Conservation (phyloP, 768 basidiomycete genomes). For the Naganishia randhawae region DNA sequence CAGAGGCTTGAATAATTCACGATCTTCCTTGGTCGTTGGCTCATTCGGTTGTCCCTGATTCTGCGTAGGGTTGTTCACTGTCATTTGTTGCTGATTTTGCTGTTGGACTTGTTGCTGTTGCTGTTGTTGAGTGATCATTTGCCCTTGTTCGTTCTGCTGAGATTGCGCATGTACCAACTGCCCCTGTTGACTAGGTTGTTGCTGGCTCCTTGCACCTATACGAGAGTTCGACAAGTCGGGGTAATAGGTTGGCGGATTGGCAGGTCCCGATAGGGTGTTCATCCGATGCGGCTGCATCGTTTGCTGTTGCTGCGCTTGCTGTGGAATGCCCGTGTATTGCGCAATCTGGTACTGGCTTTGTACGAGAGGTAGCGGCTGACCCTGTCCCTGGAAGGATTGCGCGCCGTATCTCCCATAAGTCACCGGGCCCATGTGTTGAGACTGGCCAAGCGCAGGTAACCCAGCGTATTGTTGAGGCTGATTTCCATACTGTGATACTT, state of each 20-base stretch:
- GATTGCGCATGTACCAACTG: slow-evolving; percentile 3
- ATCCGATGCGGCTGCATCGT: slow-evolving; percentile 15
- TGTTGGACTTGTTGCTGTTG: slow-evolving; percentile 12
- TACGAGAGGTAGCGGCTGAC: neutral
- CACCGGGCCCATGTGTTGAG: slow-evolving; percentile 9
- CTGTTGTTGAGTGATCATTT: slow-evolving; percentile 7
- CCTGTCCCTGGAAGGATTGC: slow-evolving; percentile 2
- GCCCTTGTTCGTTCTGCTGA: slow-evolving; percentile 10
- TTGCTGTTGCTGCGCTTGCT: slow-evolving; percentile 6
- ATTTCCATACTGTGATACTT: neutral
- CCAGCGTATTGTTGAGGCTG: slow-evolving; percentile 10
- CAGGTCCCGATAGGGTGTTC: slow-evolving; percentile 20
- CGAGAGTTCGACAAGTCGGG: slow-evolving; percentile 10
- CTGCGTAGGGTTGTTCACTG: slow-evolving; percentile 5
- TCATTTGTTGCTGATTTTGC: slow-evolving; percentile 15
- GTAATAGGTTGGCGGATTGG: slow-evolving; percentile 1
- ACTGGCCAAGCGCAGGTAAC: slow-evolving; percentile 6
- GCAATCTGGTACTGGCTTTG: slow-evolving; percentile 9
- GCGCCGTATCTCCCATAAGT: slow-evolving; percentile 5
- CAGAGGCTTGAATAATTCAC: slow-evolving; percentile 11
- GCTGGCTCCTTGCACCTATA: neutral
- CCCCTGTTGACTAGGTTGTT: neutral
- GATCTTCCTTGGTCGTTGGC: slow-evolving; percentile 17
- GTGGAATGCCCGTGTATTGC: neutral
- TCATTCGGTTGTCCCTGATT: neutral